These are phyloP conservation scores for Radiomyces spectabilis DNA, from an alignment of 192 early-diverging fungal genomes.

Conservation along the genomic window DNA sequence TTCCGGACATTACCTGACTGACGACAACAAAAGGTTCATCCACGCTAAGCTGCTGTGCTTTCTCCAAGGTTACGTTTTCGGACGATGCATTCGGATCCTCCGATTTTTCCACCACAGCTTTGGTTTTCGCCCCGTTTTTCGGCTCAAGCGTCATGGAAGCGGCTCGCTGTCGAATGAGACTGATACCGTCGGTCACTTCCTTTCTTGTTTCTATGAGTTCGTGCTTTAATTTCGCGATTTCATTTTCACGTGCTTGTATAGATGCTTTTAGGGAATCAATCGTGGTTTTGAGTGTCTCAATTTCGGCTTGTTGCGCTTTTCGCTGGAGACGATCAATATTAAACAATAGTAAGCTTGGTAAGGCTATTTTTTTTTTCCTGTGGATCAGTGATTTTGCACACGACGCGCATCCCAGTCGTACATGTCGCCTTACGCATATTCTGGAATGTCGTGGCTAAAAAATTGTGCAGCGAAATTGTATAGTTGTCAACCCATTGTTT, in stretches of 20 bases:
- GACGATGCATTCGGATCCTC: too few relatives aligned
- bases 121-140: not conserved
- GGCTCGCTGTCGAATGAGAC: slow-evolving; percentile 20
- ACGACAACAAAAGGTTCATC: slow-evolving; percentile 29
- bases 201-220: slow-evolving; percentile 18
- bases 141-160: slow-evolving; percentile 15
- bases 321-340: slow-evolving; percentile 44
- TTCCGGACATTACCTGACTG: slow-evolving; percentile 22
- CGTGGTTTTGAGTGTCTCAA: slow-evolving; percentile 16
- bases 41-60: too few relatives aligned
- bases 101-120: too few relatives aligned
- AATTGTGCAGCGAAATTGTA: slow-evolving; percentile 52
- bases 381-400: too few relatives aligned
- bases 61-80: too few relatives aligned
- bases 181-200: slow-evolving; percentile 30
- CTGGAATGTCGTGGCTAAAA: slow-evolving; percentile 53
- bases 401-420: too few relatives aligned
- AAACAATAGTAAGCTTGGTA: slow-evolving; percentile 47
- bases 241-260: slow-evolving; percentile 20
- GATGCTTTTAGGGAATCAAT: slow-evolving; percentile 21
- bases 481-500: slow-evolving; percentile 58
- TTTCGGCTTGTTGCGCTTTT: slow-evolving; percentile 23
- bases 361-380: slow-evolving; percentile 21
- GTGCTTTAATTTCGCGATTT: slow-evolving; percentile 22
- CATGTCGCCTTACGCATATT: slow-evolving; percentile 48